Evolutionary conservation across 1,139 yeast species (phyloP).

Genomic region (Candida dubliniensis): DNA sequence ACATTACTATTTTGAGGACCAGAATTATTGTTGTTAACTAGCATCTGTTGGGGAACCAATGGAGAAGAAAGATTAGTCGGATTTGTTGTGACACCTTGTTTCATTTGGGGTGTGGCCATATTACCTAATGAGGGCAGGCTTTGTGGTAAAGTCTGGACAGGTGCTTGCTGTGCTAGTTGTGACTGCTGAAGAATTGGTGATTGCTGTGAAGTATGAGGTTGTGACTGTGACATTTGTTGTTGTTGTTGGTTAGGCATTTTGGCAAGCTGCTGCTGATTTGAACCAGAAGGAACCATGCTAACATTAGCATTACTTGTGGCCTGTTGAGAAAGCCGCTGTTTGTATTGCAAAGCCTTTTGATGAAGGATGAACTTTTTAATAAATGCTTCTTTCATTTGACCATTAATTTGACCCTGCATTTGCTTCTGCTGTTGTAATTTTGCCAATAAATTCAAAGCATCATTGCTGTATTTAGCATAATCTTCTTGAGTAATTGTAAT

Average conservation of each 20-base stretch:
- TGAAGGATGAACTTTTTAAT: constrained; percentile 42
- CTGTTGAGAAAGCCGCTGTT: constrained; percentile 22
- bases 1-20: background rate
- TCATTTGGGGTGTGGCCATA: constrained; percentile 22
- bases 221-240: constrained; percentile 12
- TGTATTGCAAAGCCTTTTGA: constrained; percentile 44
- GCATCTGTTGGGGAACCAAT: constrained; percentile 22
- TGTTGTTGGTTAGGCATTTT: constrained; percentile 10
- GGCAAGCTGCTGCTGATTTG: constrained; percentile 3
- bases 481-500: constrained; percentile 45
- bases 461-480: constrained; percentile 39
- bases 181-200: constrained; percentile 11
- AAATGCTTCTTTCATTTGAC: constrained; percentile 37
- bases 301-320: constrained; percentile 1
- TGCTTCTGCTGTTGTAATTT: constrained; percentile 43
- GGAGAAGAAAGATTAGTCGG: constrained; percentile 19
- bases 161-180: constrained; percentile 10
- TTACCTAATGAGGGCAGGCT: constrained; percentile 27
- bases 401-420: constrained; percentile 31
- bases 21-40: constrained; percentile 2
- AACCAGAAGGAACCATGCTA: background rate
- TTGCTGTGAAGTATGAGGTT: constrained; percentile 10
- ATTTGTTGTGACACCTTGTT: constrained; percentile 19
- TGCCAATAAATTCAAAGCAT: constrained; percentile 40
- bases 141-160: constrained; percentile 12